Base-by-base conservation (phyloP, 2,329 filamentous ascomycete species). In the Zymoseptoria tritici region DNA sequence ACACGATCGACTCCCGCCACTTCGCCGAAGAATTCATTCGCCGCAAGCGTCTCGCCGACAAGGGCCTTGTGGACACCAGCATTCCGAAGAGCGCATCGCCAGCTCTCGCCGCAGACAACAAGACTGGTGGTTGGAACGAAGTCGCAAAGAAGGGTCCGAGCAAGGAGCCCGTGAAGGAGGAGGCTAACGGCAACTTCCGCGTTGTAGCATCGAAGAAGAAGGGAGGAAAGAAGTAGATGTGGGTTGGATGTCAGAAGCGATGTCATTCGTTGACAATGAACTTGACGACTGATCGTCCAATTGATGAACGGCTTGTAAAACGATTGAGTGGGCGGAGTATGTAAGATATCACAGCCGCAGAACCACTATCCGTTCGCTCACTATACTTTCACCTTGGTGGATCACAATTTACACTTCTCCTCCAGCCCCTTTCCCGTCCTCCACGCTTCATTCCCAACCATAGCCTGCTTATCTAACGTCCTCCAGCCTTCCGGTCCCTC, bases 11-110 rank as follows among this genome's bases (percentile, higher is more conserved):
- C 71, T 91, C 90, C 0, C 88, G 89, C 55, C 91, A 95, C 70
- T 97, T 97, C 71, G 91, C 91, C 0, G 90, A 96, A 61, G 94
- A 99, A 74, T 99, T 94, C 71, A 84, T 97, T 60, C 89, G 92
- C 36, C 91, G 93, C 68, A 93, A 92, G 77, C 95, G 89, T 80
- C 84, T 95, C 1, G 93, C 94, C 0, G 93, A 97, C 67, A 94
- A 92, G 78, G 94, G 64, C 49, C 83, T 97, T 49, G 81, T 96
- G 19, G 89, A 91, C 73, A 87, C 89, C 57, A 60, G 61, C 31
- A 60, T 67, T 31, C 65, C 65, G 1, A 80, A 83, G 54, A 81
- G 77, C 55, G 77, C 78, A 42, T 82, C 77, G 57, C 82, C 84
- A 21, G 57, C 58, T 11, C 55, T 59, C 49, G 63, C 61, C 24